Evolutionary conservation across 495 filamentous ascomycete genomes (phyloP).

Genomic region (Glarea lozoyensis): DNA sequence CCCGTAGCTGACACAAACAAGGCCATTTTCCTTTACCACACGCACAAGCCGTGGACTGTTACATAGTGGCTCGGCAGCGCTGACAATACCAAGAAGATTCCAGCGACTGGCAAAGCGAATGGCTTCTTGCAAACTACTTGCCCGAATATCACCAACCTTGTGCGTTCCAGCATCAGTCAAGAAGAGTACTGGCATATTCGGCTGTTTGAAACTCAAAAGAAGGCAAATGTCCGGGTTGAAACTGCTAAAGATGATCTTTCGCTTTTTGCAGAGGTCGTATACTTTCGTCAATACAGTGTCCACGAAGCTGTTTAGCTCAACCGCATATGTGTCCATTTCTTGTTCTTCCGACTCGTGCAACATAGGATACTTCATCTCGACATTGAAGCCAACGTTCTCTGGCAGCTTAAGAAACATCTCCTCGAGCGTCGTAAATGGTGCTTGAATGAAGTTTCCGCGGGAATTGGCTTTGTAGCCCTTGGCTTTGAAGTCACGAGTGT

Average conservation of each 20-base stretch:
- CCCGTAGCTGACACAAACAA: slow-evolving; percentile 96
- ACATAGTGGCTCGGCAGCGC: slow-evolving; percentile 73
- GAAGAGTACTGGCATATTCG: slow-evolving; percentile 90
- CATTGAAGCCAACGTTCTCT: slow-evolving; percentile 82
- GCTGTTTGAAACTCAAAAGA: slow-evolving; percentile 88
- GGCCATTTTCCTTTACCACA: slow-evolving; percentile 89
- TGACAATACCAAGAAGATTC: slow-evolving; percentile 90
- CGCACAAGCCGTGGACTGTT: slow-evolving; percentile 82
- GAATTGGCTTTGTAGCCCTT: slow-evolving; percentile 93
- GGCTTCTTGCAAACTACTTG: slow-evolving; percentile 86
- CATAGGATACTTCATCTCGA: slow-evolving; percentile 99
- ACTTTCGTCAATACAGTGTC: slow-evolving; percentile 86
- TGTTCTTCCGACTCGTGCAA: slow-evolving; percentile 86
- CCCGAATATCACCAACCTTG: slow-evolving; percentile 75
- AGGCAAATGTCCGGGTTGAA: slow-evolving; percentile 98
- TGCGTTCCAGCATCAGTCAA: slow-evolving; percentile 74
- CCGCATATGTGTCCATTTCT: slow-evolving; percentile 94
- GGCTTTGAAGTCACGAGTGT: slow-evolving; percentile 83
- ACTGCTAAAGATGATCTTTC: slow-evolving; percentile 88
- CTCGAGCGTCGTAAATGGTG: slow-evolving; percentile 87
- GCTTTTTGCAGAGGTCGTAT: slow-evolving; percentile 61
- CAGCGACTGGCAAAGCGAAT: slow-evolving; percentile 88
- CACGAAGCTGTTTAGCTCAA: slow-evolving; percentile 95
- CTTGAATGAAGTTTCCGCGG: slow-evolving; percentile 87
- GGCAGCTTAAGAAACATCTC: slow-evolving; percentile 85